Base-by-base conservation (phyloP, 2,329 filamentous ascomycete species). In the Penicillium sp. region DNA sequence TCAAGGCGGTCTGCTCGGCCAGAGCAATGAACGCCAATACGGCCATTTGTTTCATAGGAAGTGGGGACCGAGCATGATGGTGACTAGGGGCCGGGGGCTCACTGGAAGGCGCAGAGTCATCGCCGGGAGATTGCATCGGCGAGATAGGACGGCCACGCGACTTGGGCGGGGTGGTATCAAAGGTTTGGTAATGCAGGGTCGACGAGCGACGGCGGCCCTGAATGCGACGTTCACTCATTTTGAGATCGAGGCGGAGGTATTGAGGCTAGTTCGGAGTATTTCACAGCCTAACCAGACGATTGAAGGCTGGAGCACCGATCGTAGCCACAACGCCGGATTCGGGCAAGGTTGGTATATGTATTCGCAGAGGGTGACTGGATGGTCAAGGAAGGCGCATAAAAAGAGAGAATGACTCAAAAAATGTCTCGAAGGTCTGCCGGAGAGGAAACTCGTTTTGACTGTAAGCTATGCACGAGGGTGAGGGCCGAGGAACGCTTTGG, bases 1-100 rank as follows among this genome's bases (percentile, higher is more conserved):
- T 99, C 70, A 99, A 84, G 0, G 95, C 95, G 0, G 93, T 98
- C 80, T 99, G 95, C 73, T 99, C 95, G 53, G 90, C 90, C 22
- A 99, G 82, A 7, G 93, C 93, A 58, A 99, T 90, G 63, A 97
- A 79, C 1, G 93, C 93, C 33, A 99, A 80, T 13, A 98, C 84
- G 5, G 87, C 83, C 59, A 99, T 87, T 78, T 98, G 95, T 64
- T 82, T 86, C 63, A 86, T 86, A 0, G 95, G 95, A 19, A 99
- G 77, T 0, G 93, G 93, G 1, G 91, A 90, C 63, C 85, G 56
- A 3, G 52, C 27, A 26, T 51, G 52, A 1, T 62, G 35, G 16
- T 59, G 52, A 26, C 69, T 52, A 33, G 13, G 3, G 3, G 11
- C 29, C 13, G 48, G 59, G 24, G 61, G 49, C 8, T 73, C 72